A percentile compares a stretch with the other conserved stretches of the same genome.
phyloP scores from a whole-genome alignment of 2,329 filamentous ascomycete genomes.

The Hypocreales sp. region DNA sequence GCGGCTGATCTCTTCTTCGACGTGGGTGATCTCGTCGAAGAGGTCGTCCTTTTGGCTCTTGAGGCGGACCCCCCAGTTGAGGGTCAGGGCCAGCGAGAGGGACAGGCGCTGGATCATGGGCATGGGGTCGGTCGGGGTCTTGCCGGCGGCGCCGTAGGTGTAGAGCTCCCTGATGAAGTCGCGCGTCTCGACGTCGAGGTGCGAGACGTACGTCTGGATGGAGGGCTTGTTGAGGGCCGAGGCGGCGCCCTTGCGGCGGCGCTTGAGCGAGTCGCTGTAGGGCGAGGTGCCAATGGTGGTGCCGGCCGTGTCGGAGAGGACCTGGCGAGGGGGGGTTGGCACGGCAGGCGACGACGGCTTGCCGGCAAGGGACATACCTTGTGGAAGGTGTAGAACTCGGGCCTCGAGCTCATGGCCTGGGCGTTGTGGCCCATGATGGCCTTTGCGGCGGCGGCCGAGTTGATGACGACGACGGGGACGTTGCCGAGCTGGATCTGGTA shows the following conservation, averaged over 20 bases:
- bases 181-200: constrained; percentile 46
- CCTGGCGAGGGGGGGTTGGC: constrained; percentile 16
- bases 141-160: constrained; percentile 38
- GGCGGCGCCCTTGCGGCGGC: constrained; percentile 48
- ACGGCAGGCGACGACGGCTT: background rate
- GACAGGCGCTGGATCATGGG: constrained; percentile 51
- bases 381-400: constrained; percentile 44
- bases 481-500: constrained; percentile 44
- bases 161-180: constrained; percentile 47
- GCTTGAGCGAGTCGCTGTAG: constrained; percentile 48
- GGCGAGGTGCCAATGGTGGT: constrained; percentile 55
- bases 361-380: constrained; percentile 20
- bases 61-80: constrained; percentile 52
- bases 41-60: constrained; percentile 39
- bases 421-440: constrained; percentile 35
- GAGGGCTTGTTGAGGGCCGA: constrained; percentile 50
- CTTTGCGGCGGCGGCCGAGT: constrained; percentile 34
- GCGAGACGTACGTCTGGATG: constrained; percentile 44
- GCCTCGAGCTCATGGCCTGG: constrained; percentile 37
- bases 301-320: constrained; percentile 48
- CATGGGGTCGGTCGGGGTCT: constrained; percentile 43
- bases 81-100: constrained; percentile 44
- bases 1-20: constrained; percentile 43
- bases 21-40: constrained; percentile 47
- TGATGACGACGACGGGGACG: constrained; percentile 38